phyloP scores from a whole-genome alignment of 75 land plant genomes.

The Picea glauca region DNA sequence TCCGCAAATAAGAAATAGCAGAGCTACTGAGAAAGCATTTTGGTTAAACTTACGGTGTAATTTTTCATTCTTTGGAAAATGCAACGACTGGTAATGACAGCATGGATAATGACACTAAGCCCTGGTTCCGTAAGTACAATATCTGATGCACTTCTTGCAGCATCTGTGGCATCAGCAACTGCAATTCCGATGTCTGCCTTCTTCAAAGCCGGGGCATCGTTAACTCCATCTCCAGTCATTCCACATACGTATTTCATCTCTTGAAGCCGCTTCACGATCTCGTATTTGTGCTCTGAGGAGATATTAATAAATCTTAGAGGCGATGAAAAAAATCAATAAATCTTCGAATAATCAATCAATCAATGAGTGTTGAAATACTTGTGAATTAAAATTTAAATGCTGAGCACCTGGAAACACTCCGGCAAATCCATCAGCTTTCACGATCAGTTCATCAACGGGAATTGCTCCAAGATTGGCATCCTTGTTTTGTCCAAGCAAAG shows the following conservation, averaged over 20 bases:
- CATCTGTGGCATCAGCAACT: constrained; percentile 93
- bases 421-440: constrained; percentile 55
- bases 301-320: no score
- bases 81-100: constrained; percentile 82
- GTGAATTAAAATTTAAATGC: no score
- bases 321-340: no score
- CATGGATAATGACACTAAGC: constrained; percentile 81
- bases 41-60: constrained; percentile 49
- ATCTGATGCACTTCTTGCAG: constrained; percentile 87
- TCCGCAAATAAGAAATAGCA: neutral
- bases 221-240: constrained; percentile 98
- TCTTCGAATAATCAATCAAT: no score
- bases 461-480: constrained; percentile 29
- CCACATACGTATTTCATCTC: constrained; percentile 82
- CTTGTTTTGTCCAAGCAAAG: constrained; percentile 36
- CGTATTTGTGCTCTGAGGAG: constrained; percentile 82
- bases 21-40: neutral
- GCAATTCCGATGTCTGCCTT: constrained; percentile 94
- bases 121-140: constrained; percentile 94
- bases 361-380: no score
- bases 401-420: constrained; percentile 54
- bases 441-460: constrained; percentile 49
- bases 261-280: constrained; percentile 79
- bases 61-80: constrained; percentile 96
- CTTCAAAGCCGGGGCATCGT: constrained; percentile 93